phyloP scores from a whole-genome alignment of 257 asterid genomes.

The Orobanche coerulescens region DNA sequence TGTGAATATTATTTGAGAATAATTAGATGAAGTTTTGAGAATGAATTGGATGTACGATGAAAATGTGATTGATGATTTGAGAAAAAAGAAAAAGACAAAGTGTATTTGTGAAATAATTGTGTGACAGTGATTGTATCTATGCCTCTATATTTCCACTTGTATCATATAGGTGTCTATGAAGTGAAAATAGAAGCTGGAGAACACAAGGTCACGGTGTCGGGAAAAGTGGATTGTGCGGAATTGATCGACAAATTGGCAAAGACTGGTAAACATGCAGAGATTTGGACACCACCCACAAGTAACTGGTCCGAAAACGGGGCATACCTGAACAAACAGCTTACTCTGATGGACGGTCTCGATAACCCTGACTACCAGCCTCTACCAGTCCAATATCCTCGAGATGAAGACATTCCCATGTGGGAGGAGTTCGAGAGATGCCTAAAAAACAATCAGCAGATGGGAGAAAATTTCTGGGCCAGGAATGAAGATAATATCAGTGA shows the following conservation, averaged over 20 bases:
- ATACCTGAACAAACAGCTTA: slow-evolving; percentile 24
- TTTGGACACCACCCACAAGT: slow-evolving; percentile 25
- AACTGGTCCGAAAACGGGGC: slow-evolving; percentile 11
- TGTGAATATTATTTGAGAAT: too few relatives aligned
- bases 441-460: slow-evolving; percentile 22
- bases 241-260: slow-evolving; percentile 30
- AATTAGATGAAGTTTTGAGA: too few relatives aligned
- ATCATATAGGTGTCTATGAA: slow-evolving; percentile 29
- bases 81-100: too few relatives aligned
- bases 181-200: slow-evolving; percentile 37
- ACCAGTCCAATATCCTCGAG: not conserved
- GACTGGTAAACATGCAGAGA: slow-evolving; percentile 60
- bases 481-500: slow-evolving; percentile 13
- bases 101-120: not conserved
- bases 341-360: slow-evolving; percentile 12
- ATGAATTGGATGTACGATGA: too few relatives aligned
- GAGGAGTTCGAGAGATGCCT: slow-evolving; percentile 22
- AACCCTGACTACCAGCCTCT: slow-evolving; percentile 18
- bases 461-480: slow-evolving; percentile 17
- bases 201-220: slow-evolving; percentile 32
- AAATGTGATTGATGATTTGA: too few relatives aligned
- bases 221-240: slow-evolving; percentile 25
- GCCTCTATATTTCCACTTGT: not conserved
- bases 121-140: not conserved
- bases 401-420: slow-evolving; percentile 20